Evolutionary conservation across 345 rosid genomes (phyloP).

Genomic region (Draba incana): DNA sequence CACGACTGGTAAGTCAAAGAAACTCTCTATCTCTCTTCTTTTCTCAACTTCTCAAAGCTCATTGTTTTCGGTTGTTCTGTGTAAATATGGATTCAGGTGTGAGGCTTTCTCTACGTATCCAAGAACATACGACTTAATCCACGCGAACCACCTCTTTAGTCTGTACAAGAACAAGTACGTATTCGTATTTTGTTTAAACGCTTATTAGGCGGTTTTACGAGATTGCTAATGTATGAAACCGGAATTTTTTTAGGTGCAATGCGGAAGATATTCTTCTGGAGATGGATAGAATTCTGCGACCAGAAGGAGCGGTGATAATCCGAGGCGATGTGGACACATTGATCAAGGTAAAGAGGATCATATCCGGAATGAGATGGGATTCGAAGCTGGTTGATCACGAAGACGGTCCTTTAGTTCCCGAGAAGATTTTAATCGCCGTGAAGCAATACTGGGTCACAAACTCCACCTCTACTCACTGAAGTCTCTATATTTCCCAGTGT

Average conservation of each 20-base stretch:
- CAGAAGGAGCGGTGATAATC: conserved; percentile 94
- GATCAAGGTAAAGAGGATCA: conserved; percentile 75
- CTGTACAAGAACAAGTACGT: conserved; percentile 87
- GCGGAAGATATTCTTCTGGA: conserved; percentile 87
- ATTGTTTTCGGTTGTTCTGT: conserved; percentile 4
- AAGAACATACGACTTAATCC: conserved; percentile 93
- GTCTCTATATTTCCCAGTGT: conserved; percentile 1
- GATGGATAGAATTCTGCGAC: conserved; percentile 97
- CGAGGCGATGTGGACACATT: conserved; percentile 87
- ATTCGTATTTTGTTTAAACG: conserved; percentile 9
- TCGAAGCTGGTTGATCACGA: conserved; percentile 96
- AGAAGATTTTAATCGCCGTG: conserved; percentile 87
- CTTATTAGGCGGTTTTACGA: not conserved
- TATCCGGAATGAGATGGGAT: conserved; percentile 93
- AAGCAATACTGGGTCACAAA: conserved; percentile 97
- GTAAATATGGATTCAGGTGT: conserved; percentile 63
- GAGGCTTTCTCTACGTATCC: conserved; percentile 99
- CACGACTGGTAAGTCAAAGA: conserved; percentile 73
- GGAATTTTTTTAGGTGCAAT: conserved; percentile 60
- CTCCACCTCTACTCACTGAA: conserved; percentile 62
- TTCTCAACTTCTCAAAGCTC: not conserved
- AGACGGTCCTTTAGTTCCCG: conserved; percentile 94
- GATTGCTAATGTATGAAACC: conserved; percentile 12
- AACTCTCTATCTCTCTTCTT: not conserved
- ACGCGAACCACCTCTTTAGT: conserved; percentile 84